Evolutionary conservation across 352 stramenopile species (phyloP), one percentile per base, ranked within the genome.

Genomic region (Saprolegnia parasitica): DNA sequence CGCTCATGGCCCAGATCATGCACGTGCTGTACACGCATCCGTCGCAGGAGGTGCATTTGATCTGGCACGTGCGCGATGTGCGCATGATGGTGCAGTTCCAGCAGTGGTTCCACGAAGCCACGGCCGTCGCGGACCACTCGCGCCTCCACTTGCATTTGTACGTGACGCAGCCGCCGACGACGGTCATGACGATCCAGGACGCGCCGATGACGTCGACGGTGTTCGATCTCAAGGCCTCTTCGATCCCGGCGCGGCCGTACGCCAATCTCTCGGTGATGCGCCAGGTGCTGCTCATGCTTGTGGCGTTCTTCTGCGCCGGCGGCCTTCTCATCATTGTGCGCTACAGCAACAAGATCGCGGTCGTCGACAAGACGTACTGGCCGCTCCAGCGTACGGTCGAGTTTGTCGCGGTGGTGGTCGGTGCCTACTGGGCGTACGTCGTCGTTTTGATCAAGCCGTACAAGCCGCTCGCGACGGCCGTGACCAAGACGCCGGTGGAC

Each of bases 311-410:
- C 18, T 78, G 72, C 67, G 91, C 82, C 67, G 92, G 90, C 64
- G 78, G 79, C 45, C 72, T 72, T n/a, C 61, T 95, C 58, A 82
- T 89, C 67, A 77, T 91, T 45, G 88, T 93, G 42, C 83, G 81
- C 4, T 77, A 81, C 24, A 76, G 83, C 64, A 90, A 95, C 74
- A 84, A 84, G 39, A 71, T 95, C 10, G 76, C 90, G n/a, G 83
- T 79, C 18, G 54, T 72, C 24, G 72, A 84, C 60, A 78, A 80
- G 26, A 64, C 74, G 63, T 84, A 91, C 67, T 95, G 87, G 87
- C 87, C 87, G 9, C 73, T 93, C 46, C 85, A 95, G 77, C 83
- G 87, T 6, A 71, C 93, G 54, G 77, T 92, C 67, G 87, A 95
- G 73, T 68, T 87, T 24, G 24, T 87, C n/a, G 71, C 91, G 35